Conservation (phyloP, 768 basidiomycete genomes). For the Panaeolus cyanescens region DNA sequence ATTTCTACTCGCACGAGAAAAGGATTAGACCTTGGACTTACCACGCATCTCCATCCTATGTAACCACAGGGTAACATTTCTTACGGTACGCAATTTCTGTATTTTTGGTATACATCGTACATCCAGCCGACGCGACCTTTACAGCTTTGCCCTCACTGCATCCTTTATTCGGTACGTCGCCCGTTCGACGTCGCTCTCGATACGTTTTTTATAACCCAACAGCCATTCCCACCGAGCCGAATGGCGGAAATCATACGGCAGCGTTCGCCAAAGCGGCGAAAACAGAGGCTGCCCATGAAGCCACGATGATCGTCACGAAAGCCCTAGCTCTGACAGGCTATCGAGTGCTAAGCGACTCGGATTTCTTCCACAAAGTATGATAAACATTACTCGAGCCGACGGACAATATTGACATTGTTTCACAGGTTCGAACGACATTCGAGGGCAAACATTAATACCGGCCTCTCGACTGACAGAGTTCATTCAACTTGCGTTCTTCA, state of each 20-base stretch:
- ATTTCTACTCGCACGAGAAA: neutral
- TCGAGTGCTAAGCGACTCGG: slow-evolving; percentile 55
- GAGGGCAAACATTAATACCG: slow-evolving; percentile 7
- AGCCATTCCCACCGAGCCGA: slow-evolving; percentile 74
- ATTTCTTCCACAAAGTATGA: slow-evolving; percentile 58
- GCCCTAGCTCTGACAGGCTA: slow-evolving; percentile 65
- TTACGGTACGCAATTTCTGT: slow-evolving; percentile 59
- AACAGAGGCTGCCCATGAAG: slow-evolving; percentile 61
- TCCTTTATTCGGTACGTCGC: slow-evolving; percentile 55
- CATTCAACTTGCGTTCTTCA: too few species aligned
- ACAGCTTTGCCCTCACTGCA: slow-evolving; percentile 65
- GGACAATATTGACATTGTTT: neutral
- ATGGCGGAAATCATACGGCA: slow-evolving; percentile 78
- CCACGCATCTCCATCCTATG: neutral
- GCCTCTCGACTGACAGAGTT: too few species aligned
- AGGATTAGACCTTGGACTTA: slow-evolving; percentile 3
- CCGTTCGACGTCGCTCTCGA: neutral
- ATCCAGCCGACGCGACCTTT: slow-evolving; percentile 14
- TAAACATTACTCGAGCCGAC: neutral
- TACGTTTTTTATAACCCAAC: slow-evolving; percentile 15
- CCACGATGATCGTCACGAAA: slow-evolving; percentile 57
- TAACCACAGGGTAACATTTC: slow-evolving; percentile 68
- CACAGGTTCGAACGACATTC: slow-evolving; percentile 24
- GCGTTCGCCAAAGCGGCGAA: slow-evolving; percentile 63
- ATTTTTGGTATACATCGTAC: neutral